phyloP scores from a whole-genome alignment of 495 filamentous ascomycete genomes.

The Astrocystis sublimbata region DNA sequence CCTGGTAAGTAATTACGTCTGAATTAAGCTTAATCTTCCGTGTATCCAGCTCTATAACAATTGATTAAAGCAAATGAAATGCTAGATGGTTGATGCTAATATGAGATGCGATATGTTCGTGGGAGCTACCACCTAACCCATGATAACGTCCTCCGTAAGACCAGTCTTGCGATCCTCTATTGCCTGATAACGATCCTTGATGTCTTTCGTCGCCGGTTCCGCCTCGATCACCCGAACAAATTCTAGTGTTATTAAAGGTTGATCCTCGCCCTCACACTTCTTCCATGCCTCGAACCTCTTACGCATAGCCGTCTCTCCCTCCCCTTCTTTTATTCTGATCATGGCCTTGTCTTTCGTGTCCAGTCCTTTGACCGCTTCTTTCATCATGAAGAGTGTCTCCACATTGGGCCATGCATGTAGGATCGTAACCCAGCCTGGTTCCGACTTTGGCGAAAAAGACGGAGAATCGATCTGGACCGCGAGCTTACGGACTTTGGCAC shows the following conservation, averaged over 20 bases:
- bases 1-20: no score
- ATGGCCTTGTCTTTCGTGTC: constrained; percentile 29
- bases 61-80: no score
- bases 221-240: constrained; percentile 27
- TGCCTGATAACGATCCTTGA: constrained; percentile 20
- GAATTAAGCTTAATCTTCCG: no score
- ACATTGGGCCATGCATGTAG: constrained; percentile 31
- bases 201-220: constrained; percentile 10
- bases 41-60: no score
- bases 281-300: constrained; percentile 30
- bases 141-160: constrained; percentile 28
- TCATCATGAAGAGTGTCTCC: constrained; percentile 33
- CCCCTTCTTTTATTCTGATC: constrained; percentile 27
- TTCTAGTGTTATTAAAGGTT: constrained; percentile 22
- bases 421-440: constrained; percentile 30
- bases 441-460: constrained; percentile 3
- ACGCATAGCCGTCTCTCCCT: constrained; percentile 17
- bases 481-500: constrained; percentile 24
- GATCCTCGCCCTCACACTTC: constrained; percentile 11
- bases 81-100: no score
- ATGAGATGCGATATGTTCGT: no score
- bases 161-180: constrained; percentile 28
- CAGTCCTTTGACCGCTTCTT: constrained; percentile 25
- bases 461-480: constrained; percentile 29
- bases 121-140: constrained; percentile 40